Base-by-base conservation (phyloP, 805 yeast genomes). In the Cyberlindnera subsufficiens region DNA sequence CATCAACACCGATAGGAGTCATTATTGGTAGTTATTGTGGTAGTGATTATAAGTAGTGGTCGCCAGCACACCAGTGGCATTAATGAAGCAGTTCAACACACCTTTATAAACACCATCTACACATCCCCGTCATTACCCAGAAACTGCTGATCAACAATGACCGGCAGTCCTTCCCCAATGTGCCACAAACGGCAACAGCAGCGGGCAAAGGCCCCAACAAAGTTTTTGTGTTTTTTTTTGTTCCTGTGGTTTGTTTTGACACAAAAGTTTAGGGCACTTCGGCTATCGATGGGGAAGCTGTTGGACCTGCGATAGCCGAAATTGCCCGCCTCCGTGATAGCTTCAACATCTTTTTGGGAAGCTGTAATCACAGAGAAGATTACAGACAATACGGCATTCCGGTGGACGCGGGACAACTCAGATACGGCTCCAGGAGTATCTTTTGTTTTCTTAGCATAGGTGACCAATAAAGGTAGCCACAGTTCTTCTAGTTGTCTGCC, bases 1-100 rank as follows among this genome's bases (percentile, higher is more conserved):
- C 11, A 3, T 31, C 35, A 4, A 32, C 14, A 8, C 41, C 29
- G 10, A 48, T 35, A 25, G 52, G 54, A 30, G 47, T 38, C 53
- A 51, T 51, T 15, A n/a, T 38, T 17, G 13, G 6, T 25, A 11
- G 17, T 35, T 31, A 10, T 8, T 25, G 31, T 35, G 31, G 16
- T 20, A 18, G 15, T 22, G 8, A 30, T 15, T 4, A 22, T 6
- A 4, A 6, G 16, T 20, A 18, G 15, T 22, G 8, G 37, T 15
- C 6, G 35, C 8, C 8, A 6, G 15, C 19, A 22, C 11, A 22
- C 11, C 10, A 22, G 27, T 22, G 13, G 10, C 11, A 22, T 10
- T 9, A 22, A 22, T 22, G 8, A 22, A 22, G 27, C 11, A 22
- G 27, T 9, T 22, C 27, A 22, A 5, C 27, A 22, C 27, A 22